These are phyloP conservation scores for Hibiscus syriacus DNA, from an alignment of 345 rosid genomes.

Conservation along the genomic window DNA sequence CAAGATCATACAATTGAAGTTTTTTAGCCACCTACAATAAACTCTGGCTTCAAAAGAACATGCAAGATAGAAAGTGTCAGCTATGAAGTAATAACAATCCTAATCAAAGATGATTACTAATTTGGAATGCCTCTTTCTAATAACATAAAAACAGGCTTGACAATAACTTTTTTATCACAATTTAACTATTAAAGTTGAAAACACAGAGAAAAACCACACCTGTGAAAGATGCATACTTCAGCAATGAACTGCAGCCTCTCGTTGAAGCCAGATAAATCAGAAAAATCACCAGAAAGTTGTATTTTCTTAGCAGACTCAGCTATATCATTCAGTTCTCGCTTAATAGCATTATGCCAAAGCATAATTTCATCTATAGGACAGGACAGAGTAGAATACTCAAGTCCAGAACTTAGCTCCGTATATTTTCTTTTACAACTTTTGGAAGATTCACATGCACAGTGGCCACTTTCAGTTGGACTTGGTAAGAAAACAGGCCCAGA, in stretches of 20 bases:
- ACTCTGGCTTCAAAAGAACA: background rate
- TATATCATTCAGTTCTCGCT: slow-evolving; percentile 43
- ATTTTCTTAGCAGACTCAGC: slow-evolving; percentile 44
- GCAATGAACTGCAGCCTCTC: slow-evolving; percentile 55
- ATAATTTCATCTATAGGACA: slow-evolving; percentile 51
- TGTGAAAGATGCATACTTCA: slow-evolving; percentile 57
- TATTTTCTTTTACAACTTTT: slow-evolving; percentile 41
- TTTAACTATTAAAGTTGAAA: background rate
- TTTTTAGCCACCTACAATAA: background rate
- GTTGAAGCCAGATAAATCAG: slow-evolving; percentile 43
- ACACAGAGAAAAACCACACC: slow-evolving; percentile 23
- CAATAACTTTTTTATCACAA: background rate
- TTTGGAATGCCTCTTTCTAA: background rate
- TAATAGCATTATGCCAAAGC: slow-evolving; percentile 58
- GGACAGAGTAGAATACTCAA: slow-evolving; percentile 17
- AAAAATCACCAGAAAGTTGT: slow-evolving; percentile 41
- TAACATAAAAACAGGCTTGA: background rate
- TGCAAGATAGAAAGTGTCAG: background rate
- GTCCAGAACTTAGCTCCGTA: slow-evolving; percentile 25
- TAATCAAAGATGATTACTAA: background rate
- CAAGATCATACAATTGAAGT: background rate
- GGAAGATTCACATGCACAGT: slow-evolving; percentile 37
- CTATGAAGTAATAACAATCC: background rate
- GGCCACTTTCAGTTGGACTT: slow-evolving; percentile 15
- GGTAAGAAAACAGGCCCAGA: slow-evolving; percentile 11